phyloP scores from a whole-genome alignment of 495 filamentous ascomycete genomes.

The Podospora appendiculata region DNA sequence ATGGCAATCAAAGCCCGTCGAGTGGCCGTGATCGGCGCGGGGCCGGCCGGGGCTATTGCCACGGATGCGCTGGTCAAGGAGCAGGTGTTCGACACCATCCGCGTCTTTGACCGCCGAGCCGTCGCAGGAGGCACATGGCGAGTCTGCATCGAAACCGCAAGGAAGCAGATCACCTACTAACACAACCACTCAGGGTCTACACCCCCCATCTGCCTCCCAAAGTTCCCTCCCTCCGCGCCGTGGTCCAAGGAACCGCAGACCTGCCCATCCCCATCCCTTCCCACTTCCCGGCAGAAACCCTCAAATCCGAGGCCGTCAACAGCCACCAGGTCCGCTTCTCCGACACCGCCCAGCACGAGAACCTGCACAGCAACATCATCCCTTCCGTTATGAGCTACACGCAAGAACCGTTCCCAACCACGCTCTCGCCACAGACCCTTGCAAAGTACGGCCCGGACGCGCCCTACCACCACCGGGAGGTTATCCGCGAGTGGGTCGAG shows the following conservation, averaged over 20 bases:
- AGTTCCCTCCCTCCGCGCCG: constrained; percentile 33
- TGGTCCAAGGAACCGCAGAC: constrained; percentile 44
- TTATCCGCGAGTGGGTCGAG: constrained; percentile 32
- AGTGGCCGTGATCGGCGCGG: constrained; percentile 54
- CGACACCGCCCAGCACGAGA: constrained; percentile 39
- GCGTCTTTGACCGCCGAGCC: constrained; percentile 46
- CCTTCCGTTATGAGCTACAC: constrained; percentile 31
- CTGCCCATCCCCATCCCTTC: constrained; percentile 35
- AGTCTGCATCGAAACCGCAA: neutral
- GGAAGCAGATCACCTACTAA: neutral
- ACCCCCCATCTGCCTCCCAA: constrained; percentile 27
- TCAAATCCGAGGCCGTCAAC: constrained; percentile 26
- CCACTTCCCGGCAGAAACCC: constrained; percentile 36
- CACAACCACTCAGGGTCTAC: constrained; percentile 15
- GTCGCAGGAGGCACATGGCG: constrained; percentile 26
- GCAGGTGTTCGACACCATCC: constrained; percentile 47
- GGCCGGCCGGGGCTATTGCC: constrained; percentile 51
- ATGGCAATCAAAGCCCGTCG: constrained; percentile 25
- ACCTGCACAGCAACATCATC: constrained; percentile 38
- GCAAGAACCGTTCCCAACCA: constrained; percentile 29
- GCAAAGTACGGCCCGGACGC: constrained; percentile 25
- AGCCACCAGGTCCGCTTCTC: constrained; percentile 41
- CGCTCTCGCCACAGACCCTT: constrained; percentile 18
- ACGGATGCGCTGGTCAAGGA: constrained; percentile 55
- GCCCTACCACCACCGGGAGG: constrained; percentile 30